These are phyloP conservation scores for Sporormia fimetaria DNA, from an alignment of 495 filamentous ascomycete species.

Conservation along the genomic window DNA sequence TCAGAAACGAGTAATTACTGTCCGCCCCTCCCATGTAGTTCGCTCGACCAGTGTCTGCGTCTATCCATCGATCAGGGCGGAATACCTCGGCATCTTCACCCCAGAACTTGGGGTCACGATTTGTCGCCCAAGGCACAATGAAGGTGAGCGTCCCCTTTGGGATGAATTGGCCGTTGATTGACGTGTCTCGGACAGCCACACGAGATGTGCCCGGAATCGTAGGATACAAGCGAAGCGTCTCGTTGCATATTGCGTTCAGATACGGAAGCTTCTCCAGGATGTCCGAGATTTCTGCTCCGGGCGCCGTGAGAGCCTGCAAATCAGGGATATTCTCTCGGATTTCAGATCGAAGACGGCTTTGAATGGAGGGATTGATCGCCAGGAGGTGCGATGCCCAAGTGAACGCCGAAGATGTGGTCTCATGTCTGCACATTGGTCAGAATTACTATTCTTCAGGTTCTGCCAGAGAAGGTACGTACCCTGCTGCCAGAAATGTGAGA, in stretches of 20 bases:
- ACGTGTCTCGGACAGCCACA: slow-evolving; percentile 38
- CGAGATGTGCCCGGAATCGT: slow-evolving; percentile 43
- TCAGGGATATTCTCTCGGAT: slow-evolving; percentile 35
- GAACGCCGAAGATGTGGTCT: slow-evolving; percentile 44
- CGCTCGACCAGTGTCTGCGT: slow-evolving; percentile 13
- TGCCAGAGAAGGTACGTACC: slow-evolving; percentile 27
- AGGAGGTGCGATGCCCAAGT: slow-evolving; percentile 45
- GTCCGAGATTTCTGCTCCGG: slow-evolving; percentile 20
- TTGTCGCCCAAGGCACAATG: slow-evolving; percentile 29
- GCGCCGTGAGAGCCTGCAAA: not conserved
- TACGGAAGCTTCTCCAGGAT: slow-evolving; percentile 42
- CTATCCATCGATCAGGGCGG: slow-evolving; percentile 30
- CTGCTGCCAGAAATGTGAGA: slow-evolving; percentile 45
- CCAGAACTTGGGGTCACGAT: slow-evolving; percentile 27
- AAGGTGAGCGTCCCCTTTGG: slow-evolving; percentile 24
- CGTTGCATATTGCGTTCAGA: slow-evolving; percentile 42
- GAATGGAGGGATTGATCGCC: slow-evolving; percentile 37
- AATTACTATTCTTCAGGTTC: not conserved
- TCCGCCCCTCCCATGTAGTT: slow-evolving; percentile 22
- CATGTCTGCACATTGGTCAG: slow-evolving; percentile 32
- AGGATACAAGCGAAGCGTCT: slow-evolving; percentile 32
- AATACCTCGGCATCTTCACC: slow-evolving; percentile 25
- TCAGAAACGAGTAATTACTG: slow-evolving; percentile 27
- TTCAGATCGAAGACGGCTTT: slow-evolving; percentile 39
- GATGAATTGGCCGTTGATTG: slow-evolving; percentile 26